A percentile compares a stretch with the other conserved stretches of the same genome.
Evolutionary conservation across 306 rosid species (phyloP).

Genomic region (Delonix regia): DNA sequence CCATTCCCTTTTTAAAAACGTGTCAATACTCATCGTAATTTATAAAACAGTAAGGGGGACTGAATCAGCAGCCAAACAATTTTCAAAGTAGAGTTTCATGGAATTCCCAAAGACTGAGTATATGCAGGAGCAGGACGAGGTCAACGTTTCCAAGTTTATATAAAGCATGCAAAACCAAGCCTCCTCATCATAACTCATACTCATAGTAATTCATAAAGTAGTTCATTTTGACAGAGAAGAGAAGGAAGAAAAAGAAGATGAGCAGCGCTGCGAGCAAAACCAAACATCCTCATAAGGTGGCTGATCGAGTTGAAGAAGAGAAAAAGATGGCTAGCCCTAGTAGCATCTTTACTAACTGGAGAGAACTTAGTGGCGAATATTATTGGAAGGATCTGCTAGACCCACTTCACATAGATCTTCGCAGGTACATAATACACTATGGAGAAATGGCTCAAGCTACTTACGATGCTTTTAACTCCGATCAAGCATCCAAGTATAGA

Average conservation of each 20-base stretch:
- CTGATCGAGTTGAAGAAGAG: neutral
- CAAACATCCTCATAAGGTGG: neutral
- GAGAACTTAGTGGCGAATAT: conserved; percentile 54
- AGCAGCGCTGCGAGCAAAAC: neutral
- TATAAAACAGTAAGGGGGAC: too few relatives aligned
- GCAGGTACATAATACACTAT: conserved; percentile 60
- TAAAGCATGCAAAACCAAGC: neutral
- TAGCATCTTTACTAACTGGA: conserved; percentile 32
- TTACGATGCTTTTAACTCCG: conserved; percentile 68
- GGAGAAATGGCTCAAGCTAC: conserved; percentile 43
- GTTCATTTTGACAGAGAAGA: neutral
- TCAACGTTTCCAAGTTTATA: neutral
- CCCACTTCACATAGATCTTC: conserved; percentile 69
- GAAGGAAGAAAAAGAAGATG: neutral
- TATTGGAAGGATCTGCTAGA: conserved; percentile 63
- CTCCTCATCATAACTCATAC: neutral
- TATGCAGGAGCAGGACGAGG: neutral
- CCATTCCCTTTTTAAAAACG: neutral
- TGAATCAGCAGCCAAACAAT: neutral
- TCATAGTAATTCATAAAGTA: neutral
- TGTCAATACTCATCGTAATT: too few relatives aligned
- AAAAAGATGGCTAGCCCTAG: neutral
- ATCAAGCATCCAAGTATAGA: conserved; percentile 51
- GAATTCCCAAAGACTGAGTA: neutral
- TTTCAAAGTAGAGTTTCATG: too few relatives aligned